Percentiles rank a stretch among this genome's conserved stretches.
Conservation (phyloP, 257 asterid species). For the Fraxinus cuspidata region DNA sequence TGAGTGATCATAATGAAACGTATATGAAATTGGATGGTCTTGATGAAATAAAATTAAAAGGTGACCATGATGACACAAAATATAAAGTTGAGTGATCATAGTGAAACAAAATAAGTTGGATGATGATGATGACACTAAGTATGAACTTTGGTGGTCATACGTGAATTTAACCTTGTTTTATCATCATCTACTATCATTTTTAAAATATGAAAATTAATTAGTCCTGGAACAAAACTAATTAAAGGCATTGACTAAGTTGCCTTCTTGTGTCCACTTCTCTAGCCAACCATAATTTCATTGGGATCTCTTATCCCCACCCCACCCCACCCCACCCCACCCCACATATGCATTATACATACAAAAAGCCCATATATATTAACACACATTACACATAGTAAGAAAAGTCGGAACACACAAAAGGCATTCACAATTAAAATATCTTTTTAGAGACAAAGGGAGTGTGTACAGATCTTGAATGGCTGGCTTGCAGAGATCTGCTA, state of each 20-base stretch:
- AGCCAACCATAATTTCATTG: conserved; percentile 7
- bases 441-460: not conserved
- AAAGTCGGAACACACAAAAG: conserved; percentile 9
- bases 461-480: conserved; percentile 31
- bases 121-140: too few species aligned
- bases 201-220: not conserved
- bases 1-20: too few species aligned
- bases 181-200: too few species aligned
- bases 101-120: too few species aligned
- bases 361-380: not conserved
- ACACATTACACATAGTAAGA: not conserved
- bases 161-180: too few species aligned
- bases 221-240: not conserved
- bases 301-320: not conserved
- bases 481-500: conserved; percentile 57
- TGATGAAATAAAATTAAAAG: too few species aligned
- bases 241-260: conserved; percentile 12
- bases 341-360: conserved; percentile 3
- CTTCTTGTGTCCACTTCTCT: not conserved
- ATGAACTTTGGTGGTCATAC: too few species aligned
- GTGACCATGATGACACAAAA: too few species aligned
- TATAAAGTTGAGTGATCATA: too few species aligned
- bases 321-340: not conserved
- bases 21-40: too few species aligned
- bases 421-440: conserved; percentile 12